phyloP scores from a whole-genome alignment of 306 rosid genomes.

The Corylus avellana region DNA sequence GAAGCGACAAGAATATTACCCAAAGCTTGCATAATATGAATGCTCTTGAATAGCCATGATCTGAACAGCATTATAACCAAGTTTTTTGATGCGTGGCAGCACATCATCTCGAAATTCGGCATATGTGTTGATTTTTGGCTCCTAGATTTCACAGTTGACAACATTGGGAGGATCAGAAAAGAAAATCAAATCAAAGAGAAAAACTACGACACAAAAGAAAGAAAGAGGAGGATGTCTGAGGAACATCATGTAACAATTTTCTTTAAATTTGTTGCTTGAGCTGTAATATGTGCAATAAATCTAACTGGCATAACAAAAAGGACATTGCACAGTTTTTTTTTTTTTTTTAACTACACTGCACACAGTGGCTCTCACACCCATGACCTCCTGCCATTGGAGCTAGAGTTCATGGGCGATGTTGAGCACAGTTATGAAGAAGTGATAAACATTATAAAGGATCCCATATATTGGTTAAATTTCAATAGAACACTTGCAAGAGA shows the following conservation, averaged over 20 bases:
- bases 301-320: not conserved
- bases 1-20: conserved; percentile 51
- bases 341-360: not conserved
- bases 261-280: not conserved
- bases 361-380: not conserved
- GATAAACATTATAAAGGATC: not conserved
- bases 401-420: not conserved
- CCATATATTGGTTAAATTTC: not conserved
- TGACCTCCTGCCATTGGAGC: not conserved
- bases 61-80: conserved; percentile 99
- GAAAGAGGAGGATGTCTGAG: not conserved
- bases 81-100: conserved; percentile 71
- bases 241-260: not conserved
- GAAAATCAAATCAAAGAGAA: not conserved
- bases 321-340: not conserved
- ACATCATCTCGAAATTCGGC: conserved; percentile 86
- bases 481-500: not conserved
- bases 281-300: not conserved
- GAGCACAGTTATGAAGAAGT: not conserved
- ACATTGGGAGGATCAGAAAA: conserved; percentile 4
- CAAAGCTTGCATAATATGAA: conserved; percentile 98
- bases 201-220: not conserved
- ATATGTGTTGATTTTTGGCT: conserved; percentile 80
- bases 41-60: conserved; percentile 99
- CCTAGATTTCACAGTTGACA: conserved; percentile 49